Base-by-base conservation (phyloP, 129 eudicot genomes). In the Centaurea solstitialis region DNA sequence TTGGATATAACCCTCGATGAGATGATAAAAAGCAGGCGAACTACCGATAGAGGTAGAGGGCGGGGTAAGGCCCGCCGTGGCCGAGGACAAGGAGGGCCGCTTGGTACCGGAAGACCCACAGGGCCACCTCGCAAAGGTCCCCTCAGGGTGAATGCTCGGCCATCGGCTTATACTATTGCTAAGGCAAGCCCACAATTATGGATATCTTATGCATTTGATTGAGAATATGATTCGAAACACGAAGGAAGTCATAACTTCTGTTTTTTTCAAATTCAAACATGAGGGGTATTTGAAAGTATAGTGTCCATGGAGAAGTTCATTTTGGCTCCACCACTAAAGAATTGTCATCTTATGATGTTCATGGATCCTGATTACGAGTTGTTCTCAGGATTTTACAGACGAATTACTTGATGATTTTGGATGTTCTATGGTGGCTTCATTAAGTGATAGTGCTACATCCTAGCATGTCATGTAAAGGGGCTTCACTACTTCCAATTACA, bases 141-240 rank as follows among this genome's bases (percentile, higher is more conserved):
- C 17, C 91, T 89, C 17, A 87, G 97, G 78, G 87, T 95, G 74
- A 90, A 86, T 86, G 86, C 90, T 89, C 89, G 90, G 65, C 90
- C 93, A 28, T 87, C 94, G 76, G 81, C 93, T 79, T 76, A 15
- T 39, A 75, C 94, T 12, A 92, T 92, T 89, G 97, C 97, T 84
- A 95, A 95, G 99, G 99, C 99, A 95, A 95, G 99, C 98, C 82
- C 90, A 74, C 83, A 84, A 84, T 89, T 85, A 78, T 91, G 97
- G 95, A 90, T 81, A 74, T 81, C 85, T 86, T 88, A 81, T 92
- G 88, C 85, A 80, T 87, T 86, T 84, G 79, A 76, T 90, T 57
- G 80, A 82, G 86, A 83, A 79, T 83, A 86, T 89, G 89, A 76
- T 86, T 76, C 82, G 69, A 80, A 76, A 76, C 79, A 78, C 85